Percentiles rank a stretch among this genome's conserved stretches.
These are phyloP conservation scores for Plasmodium vinckei DNA, from an alignment of 169 alveolate genomes.

Conservation along the genomic window DNA sequence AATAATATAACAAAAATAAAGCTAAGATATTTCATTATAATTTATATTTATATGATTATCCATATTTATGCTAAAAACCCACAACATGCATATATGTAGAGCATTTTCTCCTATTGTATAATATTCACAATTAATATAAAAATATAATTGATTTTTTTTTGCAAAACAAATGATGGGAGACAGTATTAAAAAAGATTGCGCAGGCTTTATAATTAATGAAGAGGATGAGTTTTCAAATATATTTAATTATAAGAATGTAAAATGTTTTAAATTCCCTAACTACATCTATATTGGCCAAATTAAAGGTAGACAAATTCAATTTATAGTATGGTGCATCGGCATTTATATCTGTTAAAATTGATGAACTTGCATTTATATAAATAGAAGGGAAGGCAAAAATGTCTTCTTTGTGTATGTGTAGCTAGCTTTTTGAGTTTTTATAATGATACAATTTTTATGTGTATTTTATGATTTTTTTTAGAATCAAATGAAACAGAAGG, in stretches of 20 bases:
- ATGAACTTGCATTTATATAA: too few relatives aligned
- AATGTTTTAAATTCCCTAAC: conserved; percentile 38
- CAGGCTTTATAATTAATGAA: conserved; percentile 51
- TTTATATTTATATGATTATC: neutral
- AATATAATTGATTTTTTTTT: neutral
- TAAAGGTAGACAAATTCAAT: conserved; percentile 32
- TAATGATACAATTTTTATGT: neutral
- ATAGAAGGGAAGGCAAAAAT: too few relatives aligned
- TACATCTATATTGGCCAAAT: conserved; percentile 64
- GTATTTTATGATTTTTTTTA: neutral
- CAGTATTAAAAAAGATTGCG: neutral
- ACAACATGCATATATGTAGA: neutral
- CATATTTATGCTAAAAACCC: neutral
- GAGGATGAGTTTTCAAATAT: conserved; percentile 66
- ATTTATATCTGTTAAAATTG: neutral
- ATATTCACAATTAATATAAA: neutral
- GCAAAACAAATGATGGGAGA: conserved; percentile 18
- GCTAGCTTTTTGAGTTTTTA: too few relatives aligned
- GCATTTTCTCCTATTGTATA: neutral
- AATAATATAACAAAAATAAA: neutral
- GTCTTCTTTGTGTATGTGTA: neutral
- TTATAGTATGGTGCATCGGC: neutral
- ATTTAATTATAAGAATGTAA: conserved; percentile 53
- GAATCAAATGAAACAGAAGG: conserved; percentile 10
- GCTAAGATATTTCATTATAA: too few relatives aligned